Conservation (phyloP, 306 rosid genomes). For the Geum urbanum region DNA sequence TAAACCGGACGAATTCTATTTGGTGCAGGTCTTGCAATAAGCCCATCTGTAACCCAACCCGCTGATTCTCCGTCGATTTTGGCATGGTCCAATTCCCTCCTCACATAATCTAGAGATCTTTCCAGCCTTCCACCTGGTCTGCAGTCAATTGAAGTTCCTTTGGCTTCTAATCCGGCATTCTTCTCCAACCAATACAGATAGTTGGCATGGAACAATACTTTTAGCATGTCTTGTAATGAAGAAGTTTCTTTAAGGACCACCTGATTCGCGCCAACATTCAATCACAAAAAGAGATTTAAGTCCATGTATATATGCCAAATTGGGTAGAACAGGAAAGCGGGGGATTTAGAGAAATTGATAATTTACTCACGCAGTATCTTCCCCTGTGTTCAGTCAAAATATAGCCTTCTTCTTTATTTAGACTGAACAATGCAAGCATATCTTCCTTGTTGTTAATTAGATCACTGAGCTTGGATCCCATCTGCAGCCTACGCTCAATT, state of each 20-base stretch:
- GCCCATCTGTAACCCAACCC: slow-evolving; percentile 82
- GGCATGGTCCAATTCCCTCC: slow-evolving; percentile 67
- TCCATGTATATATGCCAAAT: neutral
- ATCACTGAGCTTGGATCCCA: slow-evolving; percentile 90
- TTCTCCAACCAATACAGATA: slow-evolving; percentile 83
- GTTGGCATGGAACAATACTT: slow-evolving; percentile 82
- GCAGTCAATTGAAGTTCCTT: slow-evolving; percentile 53
- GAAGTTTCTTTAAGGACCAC: slow-evolving; percentile 78
- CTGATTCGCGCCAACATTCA: slow-evolving; percentile 40
- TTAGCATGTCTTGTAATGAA: slow-evolving; percentile 77
- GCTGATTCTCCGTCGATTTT: slow-evolving; percentile 61
- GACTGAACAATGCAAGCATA: slow-evolving; percentile 56
- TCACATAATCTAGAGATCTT: slow-evolving; percentile 67
- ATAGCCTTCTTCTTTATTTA: slow-evolving; percentile 72
- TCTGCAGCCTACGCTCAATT: slow-evolving; percentile 65
- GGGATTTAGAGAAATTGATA: neutral
- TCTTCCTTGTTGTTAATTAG: slow-evolving; percentile 58
- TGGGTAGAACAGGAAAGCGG: neutral
- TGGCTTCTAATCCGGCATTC: slow-evolving; percentile 68
- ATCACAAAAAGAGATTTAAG: slow-evolving; percentile 12
- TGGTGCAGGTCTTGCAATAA: slow-evolving; percentile 81
- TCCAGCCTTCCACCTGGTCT: slow-evolving; percentile 74
- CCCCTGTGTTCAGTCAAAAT: slow-evolving; percentile 68
- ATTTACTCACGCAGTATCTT: slow-evolving; percentile 70
- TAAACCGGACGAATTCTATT: slow-evolving; percentile 46